These are phyloP conservation scores for Zychaea mexicana DNA, from an alignment of 371 early-diverging fungal genomes.

Conservation along the genomic window DNA sequence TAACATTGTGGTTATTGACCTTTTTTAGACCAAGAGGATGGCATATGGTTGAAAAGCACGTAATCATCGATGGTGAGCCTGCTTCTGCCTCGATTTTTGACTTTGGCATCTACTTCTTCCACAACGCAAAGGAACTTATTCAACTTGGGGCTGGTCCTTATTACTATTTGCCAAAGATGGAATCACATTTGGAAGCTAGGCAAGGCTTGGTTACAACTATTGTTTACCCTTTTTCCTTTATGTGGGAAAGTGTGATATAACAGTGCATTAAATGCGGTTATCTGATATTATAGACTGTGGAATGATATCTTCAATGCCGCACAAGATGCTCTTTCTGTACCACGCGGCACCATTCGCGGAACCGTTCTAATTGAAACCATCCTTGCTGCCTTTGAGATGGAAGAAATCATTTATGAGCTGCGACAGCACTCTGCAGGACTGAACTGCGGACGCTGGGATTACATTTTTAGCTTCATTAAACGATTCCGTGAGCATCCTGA, in stretches of 20 bases:
- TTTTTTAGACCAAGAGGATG: constrained; percentile 97
- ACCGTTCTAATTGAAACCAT: constrained; percentile 97
- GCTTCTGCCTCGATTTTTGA: constrained; percentile 92
- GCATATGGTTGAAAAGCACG: constrained; percentile 95
- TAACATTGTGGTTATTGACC: not conserved
- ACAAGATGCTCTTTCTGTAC: constrained; percentile 85
- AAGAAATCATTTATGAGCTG: constrained; percentile 96
- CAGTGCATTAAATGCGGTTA: no score
- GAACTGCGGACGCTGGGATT: constrained; percentile 98
- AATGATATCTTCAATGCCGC: constrained; percentile 93
- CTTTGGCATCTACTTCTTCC: constrained; percentile 95
- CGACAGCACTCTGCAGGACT: constrained; percentile 94
- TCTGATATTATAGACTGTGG: constrained; percentile 90
- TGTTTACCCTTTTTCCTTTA: constrained; percentile 31
- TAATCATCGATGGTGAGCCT: constrained; percentile 88
- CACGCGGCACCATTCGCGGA: constrained; percentile 93
- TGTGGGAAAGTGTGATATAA: no score
- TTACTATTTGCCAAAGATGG: constrained; percentile 97
- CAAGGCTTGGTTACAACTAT: no score
- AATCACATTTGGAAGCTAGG: constrained; percentile 93
- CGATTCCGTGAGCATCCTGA: constrained; percentile 84
- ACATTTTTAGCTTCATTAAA: constrained; percentile 94
- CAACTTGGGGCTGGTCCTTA: constrained; percentile 90
- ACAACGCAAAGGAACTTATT: constrained; percentile 83
- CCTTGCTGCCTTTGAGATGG: constrained; percentile 96